A percentile compares a stretch with the other conserved stretches of the same genome.
phyloP scores from a whole-genome alignment of 2,329 filamentous ascomycete species.

The Neobulgaria alba region DNA sequence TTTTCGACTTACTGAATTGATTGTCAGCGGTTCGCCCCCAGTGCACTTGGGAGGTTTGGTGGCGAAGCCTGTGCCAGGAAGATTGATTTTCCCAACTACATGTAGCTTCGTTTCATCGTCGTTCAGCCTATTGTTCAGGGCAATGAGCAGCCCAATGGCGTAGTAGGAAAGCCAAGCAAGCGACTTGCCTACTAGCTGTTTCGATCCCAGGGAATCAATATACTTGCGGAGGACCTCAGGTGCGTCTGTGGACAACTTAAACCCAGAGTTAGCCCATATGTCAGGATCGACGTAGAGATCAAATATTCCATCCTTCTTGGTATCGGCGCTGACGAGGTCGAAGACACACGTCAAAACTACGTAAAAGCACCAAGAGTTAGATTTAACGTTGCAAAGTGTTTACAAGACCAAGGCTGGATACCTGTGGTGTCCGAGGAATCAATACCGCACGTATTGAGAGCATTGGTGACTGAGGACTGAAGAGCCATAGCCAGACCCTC shows the following conservation, averaged over 20 bases:
- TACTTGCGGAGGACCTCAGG: not conserved
- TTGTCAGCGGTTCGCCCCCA: too few species aligned
- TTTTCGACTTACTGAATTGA: too few species aligned
- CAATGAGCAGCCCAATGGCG: not conserved
- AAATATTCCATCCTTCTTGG: conserved; percentile 1
- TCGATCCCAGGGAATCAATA: not conserved
- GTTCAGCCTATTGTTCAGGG: not conserved
- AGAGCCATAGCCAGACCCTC: conserved; percentile 4
- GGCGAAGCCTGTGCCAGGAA: conserved; percentile 3
- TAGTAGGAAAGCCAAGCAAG: conserved; percentile 4
- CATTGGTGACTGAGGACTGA: not conserved
- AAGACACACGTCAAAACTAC: conserved; percentile 4
- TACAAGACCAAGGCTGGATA: not conserved
- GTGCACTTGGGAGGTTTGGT: too few species aligned
- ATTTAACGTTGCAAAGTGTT: too few species aligned
- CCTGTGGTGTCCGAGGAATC: not conserved
- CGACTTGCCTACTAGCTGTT: conserved; percentile 2
- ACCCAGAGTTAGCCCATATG: not conserved
- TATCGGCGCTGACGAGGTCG: not conserved
- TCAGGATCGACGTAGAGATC: conserved; percentile 1
- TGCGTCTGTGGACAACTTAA: not conserved
- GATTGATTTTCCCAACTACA: conserved; percentile 5
- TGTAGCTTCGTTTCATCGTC: not conserved
- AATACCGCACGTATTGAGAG: not conserved
- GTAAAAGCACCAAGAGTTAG: not conserved